Evolutionary conservation across 352 stramenopile species (phyloP).

Genomic region (Globisporangium recalcitrans): DNA sequence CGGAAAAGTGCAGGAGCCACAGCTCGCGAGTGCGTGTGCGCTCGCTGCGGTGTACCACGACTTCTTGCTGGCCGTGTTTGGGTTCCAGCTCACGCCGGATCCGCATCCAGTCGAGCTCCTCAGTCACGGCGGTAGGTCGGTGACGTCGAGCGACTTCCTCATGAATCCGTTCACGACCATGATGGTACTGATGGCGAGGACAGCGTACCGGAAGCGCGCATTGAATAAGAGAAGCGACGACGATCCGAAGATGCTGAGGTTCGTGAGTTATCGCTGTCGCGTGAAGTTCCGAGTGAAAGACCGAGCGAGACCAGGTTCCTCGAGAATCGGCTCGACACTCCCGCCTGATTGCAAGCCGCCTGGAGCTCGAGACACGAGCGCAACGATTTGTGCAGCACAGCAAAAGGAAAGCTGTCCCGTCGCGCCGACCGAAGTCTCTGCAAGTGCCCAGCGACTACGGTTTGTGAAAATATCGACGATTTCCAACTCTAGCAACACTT

Average conservation of each 20-base stretch:
- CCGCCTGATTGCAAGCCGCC: background rate
- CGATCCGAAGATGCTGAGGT: constrained; percentile 21
- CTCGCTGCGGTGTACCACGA: constrained; percentile 2
- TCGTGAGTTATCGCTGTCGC: constrained; percentile 26
- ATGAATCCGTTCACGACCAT: constrained; percentile 24
- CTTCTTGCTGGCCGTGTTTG: constrained; percentile 10
- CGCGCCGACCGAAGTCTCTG: background rate
- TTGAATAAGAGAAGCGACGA: constrained; percentile 13
- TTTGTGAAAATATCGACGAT: background rate
- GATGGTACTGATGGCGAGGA: constrained; percentile 26
- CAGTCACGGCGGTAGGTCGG: background rate
- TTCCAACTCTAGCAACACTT: background rate
- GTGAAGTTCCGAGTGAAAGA: constrained; percentile 13
- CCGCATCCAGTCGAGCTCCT: constrained; percentile 11
- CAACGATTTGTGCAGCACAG: background rate
- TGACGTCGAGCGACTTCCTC: constrained; percentile 19
- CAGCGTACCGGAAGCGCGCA: constrained; percentile 21
- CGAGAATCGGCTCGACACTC: background rate
- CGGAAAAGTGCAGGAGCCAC: constrained; percentile 13
- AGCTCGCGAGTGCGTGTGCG: constrained; percentile 3
- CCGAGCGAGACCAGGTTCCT: background rate
- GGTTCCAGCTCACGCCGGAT: background rate
- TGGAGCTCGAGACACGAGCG: background rate
- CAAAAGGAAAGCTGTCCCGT: background rate
- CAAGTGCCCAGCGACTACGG: background rate